Conservation (phyloP, 2,329 filamentous ascomycete genomes). For the Colletotrichum kahawae region DNA sequence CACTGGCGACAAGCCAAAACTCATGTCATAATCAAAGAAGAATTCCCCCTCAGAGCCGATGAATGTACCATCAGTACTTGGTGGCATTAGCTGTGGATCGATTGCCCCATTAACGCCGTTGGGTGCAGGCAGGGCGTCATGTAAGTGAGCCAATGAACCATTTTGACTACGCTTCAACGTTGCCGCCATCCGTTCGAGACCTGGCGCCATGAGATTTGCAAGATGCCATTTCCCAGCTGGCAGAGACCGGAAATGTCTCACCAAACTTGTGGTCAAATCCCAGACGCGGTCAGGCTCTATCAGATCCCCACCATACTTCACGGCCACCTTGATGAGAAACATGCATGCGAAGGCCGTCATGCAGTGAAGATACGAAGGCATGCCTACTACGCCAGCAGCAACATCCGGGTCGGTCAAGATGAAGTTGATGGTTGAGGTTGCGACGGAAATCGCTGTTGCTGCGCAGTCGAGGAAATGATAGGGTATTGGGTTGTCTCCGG, state of each 20-base stretch:
- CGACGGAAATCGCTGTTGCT: conserved; percentile 38
- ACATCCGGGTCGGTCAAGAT: conserved; percentile 48
- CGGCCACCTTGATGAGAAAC: conserved; percentile 53
- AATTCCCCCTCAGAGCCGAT: conserved; percentile 17
- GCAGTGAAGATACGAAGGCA: conserved; percentile 56
- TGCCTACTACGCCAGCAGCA: conserved; percentile 42
- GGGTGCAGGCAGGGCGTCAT: not conserved
- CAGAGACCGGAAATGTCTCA: conserved; percentile 43
- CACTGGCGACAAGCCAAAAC: conserved; percentile 31
- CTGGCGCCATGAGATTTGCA: conserved; percentile 50
- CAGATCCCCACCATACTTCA: conserved; percentile 43
- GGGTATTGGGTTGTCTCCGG: conserved; percentile 36
- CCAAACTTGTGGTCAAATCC: conserved; percentile 40
- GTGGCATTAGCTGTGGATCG: not conserved
- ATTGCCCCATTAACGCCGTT: not conserved
- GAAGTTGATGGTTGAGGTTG: conserved; percentile 48
- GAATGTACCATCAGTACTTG: not conserved
- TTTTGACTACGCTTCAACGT: not conserved
- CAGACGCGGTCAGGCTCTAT: conserved; percentile 41
- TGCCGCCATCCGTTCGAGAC: conserved; percentile 45
- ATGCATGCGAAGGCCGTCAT: conserved; percentile 60
- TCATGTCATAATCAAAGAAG: conserved; percentile 30
- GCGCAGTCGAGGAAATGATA: conserved; percentile 39
- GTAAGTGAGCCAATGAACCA: not conserved
- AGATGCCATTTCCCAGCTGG: conserved; percentile 50